A percentile compares a stretch with the other conserved stretches of the same genome.
These are phyloP conservation scores for Cladosporium sp. DNA, from an alignment of 2,329 filamentous ascomycete genomes.

Conservation along the genomic window DNA sequence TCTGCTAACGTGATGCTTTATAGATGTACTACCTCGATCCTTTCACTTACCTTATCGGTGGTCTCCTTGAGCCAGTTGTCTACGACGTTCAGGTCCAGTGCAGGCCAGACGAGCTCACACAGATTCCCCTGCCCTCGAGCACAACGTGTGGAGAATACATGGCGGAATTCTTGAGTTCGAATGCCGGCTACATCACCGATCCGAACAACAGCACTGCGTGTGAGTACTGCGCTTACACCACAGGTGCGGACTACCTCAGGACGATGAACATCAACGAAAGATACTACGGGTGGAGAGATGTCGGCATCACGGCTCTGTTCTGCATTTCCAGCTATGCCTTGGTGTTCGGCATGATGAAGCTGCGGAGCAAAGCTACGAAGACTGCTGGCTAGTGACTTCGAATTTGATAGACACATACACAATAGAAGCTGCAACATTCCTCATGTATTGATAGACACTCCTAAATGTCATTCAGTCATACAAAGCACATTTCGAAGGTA, in stretches of 20 bases:
- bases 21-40: constrained; percentile 46
- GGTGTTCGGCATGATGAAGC: constrained; percentile 38
- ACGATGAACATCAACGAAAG: constrained; percentile 62
- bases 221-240: constrained; percentile 60
- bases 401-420: not conserved
- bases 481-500: not conserved
- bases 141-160: constrained; percentile 63
- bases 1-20: not conserved
- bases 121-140: constrained; percentile 50
- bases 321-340: constrained; percentile 14
- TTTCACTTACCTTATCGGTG: constrained; percentile 74
- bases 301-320: constrained; percentile 60
- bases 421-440: not conserved
- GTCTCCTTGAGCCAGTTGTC: constrained; percentile 67
- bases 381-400: not conserved
- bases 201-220: constrained; percentile 58
- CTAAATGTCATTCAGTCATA: not conserved
- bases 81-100: constrained; percentile 39
- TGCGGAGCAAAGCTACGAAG: constrained; percentile 16
- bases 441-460: not conserved
- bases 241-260: constrained; percentile 60
- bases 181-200: constrained; percentile 53
- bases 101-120: constrained; percentile 38
- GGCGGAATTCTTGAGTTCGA: constrained; percentile 46
- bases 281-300: constrained; percentile 67